phyloP scores from a whole-genome alignment of 768 basidiomycete genomes.

The Naganishia onofrii region DNA sequence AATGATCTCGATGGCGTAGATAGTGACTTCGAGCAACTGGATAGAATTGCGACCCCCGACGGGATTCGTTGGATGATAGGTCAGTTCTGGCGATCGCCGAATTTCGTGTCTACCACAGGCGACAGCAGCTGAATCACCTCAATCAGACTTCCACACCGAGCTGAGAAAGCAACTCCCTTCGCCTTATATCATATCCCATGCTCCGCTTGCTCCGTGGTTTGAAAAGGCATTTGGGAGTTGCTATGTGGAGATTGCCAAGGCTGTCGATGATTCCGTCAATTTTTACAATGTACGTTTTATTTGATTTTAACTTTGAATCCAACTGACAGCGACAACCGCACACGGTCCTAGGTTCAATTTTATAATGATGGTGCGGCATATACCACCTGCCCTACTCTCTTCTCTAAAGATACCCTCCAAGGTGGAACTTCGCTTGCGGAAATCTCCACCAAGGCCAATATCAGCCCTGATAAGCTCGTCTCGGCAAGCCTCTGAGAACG shows the following conservation, averaged over 20 bases:
- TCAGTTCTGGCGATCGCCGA: too few relatives aligned
- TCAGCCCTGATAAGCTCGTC: too few relatives aligned
- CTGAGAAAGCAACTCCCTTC: conserved; percentile 40
- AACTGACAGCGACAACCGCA: too few relatives aligned
- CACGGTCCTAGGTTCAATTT: conserved; percentile 42
- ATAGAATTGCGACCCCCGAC: conserved; percentile 44
- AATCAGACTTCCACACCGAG: conserved; percentile 43
- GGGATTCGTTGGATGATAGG: conserved; percentile 46
- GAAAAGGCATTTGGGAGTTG: conserved; percentile 55
- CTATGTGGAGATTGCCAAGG: conserved; percentile 54
- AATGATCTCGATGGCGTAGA: conserved; percentile 68
- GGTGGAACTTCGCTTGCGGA: too few relatives aligned
- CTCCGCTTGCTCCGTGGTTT: conserved; percentile 49
- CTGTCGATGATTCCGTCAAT: conserved; percentile 62
- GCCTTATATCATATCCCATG: conserved; percentile 50
- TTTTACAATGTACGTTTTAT: conserved; percentile 59
- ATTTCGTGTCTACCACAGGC: not conserved
- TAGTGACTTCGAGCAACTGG: conserved; percentile 61
- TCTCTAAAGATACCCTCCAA: too few relatives aligned
- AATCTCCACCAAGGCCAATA: too few relatives aligned
- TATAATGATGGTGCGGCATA: conserved; percentile 34
- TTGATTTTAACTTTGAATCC: too few relatives aligned
- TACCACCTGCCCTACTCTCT: too few relatives aligned
- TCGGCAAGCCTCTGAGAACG: too few relatives aligned
- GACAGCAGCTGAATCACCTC: too few relatives aligned